Evolutionary conservation across 495 filamentous ascomycete genomes (phyloP), one percentile per base, ranked within the genome.

Genomic region (Xylaria longipes): DNA sequence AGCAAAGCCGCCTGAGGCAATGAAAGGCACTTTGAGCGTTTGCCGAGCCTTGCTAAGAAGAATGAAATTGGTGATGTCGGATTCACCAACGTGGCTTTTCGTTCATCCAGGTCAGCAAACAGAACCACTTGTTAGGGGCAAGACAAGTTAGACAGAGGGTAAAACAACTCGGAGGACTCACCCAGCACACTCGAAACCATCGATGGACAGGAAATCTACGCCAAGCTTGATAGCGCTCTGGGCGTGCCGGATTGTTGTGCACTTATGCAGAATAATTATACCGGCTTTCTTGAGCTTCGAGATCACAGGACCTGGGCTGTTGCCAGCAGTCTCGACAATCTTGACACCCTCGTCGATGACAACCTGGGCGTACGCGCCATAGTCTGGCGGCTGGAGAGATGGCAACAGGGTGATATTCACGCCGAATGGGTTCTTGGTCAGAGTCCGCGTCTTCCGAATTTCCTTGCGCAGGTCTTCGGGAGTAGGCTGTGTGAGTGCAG

Each of bases 31-130:
- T 35, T 87, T 88, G 56, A 99, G 88, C 1, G 89, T 88, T 83
- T 99, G 96, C 25, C 95, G 86, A 45, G 96, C 96, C 54, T 93
- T 87, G 80, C 89, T 90, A 54, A 98, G 86, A 9, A 99, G 89
- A 72, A 99, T 97, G 82, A 98, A 96, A 82, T 99, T 99, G 73
- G 96, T 97, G 81, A 99, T 97, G 77, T 99, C 96, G 56, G 88
- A 88, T 85, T 99, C 96, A 73, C 96, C 96, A 63, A 99, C 95
- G 80, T 86, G 84, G 76, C 84, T 85, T 61, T 71, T 74, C 25
- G 71, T 72, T 52, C 60, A 62, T 66, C 39, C 56, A 48, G 70
- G 56, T 73, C 45, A 68, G 60, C 29, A 68, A 46, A 43, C 41
- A 3, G 31, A 27, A 33, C 46, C 45, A 15, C n/a, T 57, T 17